Base-by-base conservation (phyloP, 2,329 filamentous ascomycete genomes). In the Metarhizium anisopliae region DNA sequence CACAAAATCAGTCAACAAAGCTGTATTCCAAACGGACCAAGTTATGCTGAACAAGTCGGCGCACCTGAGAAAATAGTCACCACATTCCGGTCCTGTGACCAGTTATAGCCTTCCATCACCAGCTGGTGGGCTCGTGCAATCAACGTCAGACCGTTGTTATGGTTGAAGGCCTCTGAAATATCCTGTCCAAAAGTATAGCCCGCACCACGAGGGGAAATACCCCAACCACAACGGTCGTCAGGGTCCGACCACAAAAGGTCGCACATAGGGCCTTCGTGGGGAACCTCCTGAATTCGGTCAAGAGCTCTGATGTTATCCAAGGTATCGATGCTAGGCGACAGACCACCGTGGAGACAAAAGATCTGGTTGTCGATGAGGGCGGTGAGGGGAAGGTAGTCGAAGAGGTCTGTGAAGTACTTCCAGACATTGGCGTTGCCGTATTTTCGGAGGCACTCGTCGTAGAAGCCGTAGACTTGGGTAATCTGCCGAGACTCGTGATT, bases 71-170 rank as follows among this genome's bases (percentile, higher is more conserved):
- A 99, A 68, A 99, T 97, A 42, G 94, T 99, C 59, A 99, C 94
- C 53, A 99, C 94, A 64, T 99, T 97, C 62, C 93, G 80, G 70
- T 97, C 94, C 73, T 97, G 94, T 62, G 92, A 96, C 94, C 94
- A 99, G 72, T 97, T 99, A 75, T 97, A 99, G 51, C 94, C 94
- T 73, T 99, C 94, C 93, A 97, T 99, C 59, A 99, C 94, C 71
- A 99, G 78, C 77, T 99, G 94, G 80, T 99, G 94, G 55, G 94
- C 94, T 73, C 94, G 83, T 58, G 94, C 94, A 68, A 99, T 95
- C 60, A 97, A 79, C 55, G 93, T 97, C 74, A 99, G 77, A 56
- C 92, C 93, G 68, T 99, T 99, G 81, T 97, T 97, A 72, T 97
- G 93, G 74, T 97, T 97, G 78, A 99, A 99, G 1, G 93, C 93